phyloP scores from a whole-genome alignment of 2,329 filamentous ascomycete genomes.

The Chaetomium sp. region DNA sequence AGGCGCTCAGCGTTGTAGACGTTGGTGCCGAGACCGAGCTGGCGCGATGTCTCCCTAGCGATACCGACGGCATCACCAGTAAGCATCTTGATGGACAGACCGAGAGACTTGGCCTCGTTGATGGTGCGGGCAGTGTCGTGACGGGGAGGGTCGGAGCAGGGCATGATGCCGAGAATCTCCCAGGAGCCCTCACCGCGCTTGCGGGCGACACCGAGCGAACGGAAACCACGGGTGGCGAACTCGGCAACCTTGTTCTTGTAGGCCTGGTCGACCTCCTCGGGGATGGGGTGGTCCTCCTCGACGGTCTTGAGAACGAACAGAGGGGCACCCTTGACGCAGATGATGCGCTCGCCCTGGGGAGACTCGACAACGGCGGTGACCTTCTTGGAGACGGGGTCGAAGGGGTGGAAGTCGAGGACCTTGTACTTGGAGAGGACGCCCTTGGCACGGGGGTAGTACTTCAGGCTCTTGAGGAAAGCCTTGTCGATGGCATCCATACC shows the following conservation, averaged over 20 bases:
- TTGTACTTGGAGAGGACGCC: constrained; percentile 78
- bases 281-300: constrained; percentile 79
- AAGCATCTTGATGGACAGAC: constrained; percentile 93
- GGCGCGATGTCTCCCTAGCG: constrained; percentile 85
- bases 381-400: constrained; percentile 93
- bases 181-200: constrained; percentile 80
- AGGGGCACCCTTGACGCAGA: constrained; percentile 89
- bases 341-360: constrained; percentile 79
- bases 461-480: constrained; percentile 85
- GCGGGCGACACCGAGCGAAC: constrained; percentile 88
- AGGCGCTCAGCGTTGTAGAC: constrained; percentile 93
- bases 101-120: constrained; percentile 83
- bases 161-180: constrained; percentile 95
- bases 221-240: constrained; percentile 90
- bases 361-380: constrained; percentile 82
- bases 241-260: constrained; percentile 94
- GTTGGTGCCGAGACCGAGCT: constrained; percentile 89
- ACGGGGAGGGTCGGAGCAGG: constrained; percentile 87
- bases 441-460: constrained; percentile 82
- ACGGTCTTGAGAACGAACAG: constrained; percentile 86
- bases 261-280: constrained; percentile 73
- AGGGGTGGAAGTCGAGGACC: constrained; percentile 81
- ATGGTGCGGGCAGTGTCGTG: constrained; percentile 90
- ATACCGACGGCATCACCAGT: constrained; percentile 94
- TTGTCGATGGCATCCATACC: constrained; percentile 95